Base-by-base conservation (phyloP, 225 moss, liverwort and hornwort species). In the Polytrichum formosum region DNA sequence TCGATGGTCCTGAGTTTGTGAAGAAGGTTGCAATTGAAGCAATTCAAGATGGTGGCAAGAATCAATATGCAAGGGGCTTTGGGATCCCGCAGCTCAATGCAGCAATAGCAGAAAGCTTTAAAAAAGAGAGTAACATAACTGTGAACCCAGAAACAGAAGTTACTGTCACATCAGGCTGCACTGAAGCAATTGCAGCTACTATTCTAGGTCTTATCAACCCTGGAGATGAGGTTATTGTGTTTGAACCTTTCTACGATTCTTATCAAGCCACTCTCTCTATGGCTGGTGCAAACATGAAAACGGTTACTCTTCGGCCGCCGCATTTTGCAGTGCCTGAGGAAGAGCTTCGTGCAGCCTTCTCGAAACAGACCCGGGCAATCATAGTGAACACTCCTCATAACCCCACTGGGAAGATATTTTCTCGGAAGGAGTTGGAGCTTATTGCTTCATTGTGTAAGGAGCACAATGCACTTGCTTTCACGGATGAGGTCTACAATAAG, bases 311-410 rank as follows among this genome's bases (percentile, higher is more conserved):
- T 63, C 90, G 91, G n/a, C 82, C 94, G 29, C 98, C 98, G 8
- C 75, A 92, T 75, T 98, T 98, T 55, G 75, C 85, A 25, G 90
- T 98, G 31, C 92, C 94, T 6, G 91, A 91, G 59, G 83, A 79
- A 23, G 94, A 98, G 84, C 88, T 98, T 33, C 88, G 90, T 21
- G 90, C 85, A n/a, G 92, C 92, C 0, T 92, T 98, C 67, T 88
- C 94, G 0, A 78, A 79, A 0, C 91, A 86, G 22, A 98, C 98
- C 0, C 86, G 90, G 69, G 98, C 98, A 18, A 91, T 98, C 35
- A 27, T 98, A 10, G 84, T 98, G 64, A 98, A 98, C 80, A 98
- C 98, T 19, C 98, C 98, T 30, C 98, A 98, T 77, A 98, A 98
- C 60, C 98, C 98, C 1, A 98, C 94, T 29, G 98, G 98, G 1